These are phyloP conservation scores for Pseudopithomyces maydicus DNA, from an alignment of 2,329 filamentous ascomycete genomes.

Conservation along the genomic window DNA sequence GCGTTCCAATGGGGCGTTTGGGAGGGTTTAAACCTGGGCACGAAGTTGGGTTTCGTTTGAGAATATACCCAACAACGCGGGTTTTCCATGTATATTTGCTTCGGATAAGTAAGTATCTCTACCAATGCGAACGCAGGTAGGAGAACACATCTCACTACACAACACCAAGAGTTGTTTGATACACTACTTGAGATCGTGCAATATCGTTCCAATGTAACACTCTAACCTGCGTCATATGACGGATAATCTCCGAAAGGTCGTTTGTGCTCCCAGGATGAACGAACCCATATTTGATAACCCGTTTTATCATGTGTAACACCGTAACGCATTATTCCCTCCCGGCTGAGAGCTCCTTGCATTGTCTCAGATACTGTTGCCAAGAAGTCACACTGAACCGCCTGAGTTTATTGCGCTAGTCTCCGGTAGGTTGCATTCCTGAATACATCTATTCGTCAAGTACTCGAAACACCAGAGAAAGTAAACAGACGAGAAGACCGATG, in stretches of 20 bases:
- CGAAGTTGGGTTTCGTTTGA: neutral
- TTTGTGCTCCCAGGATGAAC: too few relatives aligned
- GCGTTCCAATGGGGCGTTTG: neutral
- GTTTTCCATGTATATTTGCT: neutral
- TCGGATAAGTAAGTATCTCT: neutral
- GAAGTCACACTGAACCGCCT: neutral
- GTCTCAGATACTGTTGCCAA: constrained; percentile 6
- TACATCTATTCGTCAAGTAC: neutral
- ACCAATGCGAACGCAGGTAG: neutral
- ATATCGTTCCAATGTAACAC: neutral
- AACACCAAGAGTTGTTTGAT: neutral
- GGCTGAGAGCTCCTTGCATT: constrained; percentile 10
- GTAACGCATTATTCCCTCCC: too few relatives aligned
- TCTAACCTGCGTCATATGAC: too few relatives aligned
- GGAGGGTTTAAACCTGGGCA: neutral
- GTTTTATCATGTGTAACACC: too few relatives aligned
- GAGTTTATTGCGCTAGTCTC: neutral
- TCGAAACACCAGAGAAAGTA: too few relatives aligned
- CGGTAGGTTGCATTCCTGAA: neutral
- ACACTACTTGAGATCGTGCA: neutral
- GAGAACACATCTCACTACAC: neutral
- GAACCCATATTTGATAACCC: too few relatives aligned
- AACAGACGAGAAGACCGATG: too few relatives aligned
- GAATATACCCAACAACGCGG: neutral
- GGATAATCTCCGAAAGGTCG: too few relatives aligned